These are phyloP conservation scores for Eleusine coracana DNA, from an alignment of 176 grass and related monocot species.

Conservation along the genomic window DNA sequence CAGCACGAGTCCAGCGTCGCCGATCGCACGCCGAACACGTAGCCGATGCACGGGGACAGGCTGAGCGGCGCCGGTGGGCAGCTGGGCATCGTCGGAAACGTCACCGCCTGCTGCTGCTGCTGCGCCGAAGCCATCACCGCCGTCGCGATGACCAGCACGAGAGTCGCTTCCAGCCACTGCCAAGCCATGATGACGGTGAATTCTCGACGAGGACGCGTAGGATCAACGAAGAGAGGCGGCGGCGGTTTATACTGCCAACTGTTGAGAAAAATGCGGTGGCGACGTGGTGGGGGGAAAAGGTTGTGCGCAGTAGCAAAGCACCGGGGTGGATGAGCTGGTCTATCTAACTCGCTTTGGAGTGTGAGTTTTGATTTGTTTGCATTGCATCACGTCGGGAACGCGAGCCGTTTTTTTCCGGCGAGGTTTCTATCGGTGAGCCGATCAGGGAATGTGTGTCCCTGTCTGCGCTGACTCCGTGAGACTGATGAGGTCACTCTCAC, in stretches of 20 bases:
- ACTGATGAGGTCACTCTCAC: background rate
- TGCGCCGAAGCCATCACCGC: conserved; percentile 36
- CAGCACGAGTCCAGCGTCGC: conserved; percentile 66
- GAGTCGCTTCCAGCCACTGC: background rate
- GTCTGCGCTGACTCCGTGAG: background rate
- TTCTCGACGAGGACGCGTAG: background rate
- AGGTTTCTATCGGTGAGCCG: conserved; percentile 37
- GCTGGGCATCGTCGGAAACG: conserved; percentile 33
- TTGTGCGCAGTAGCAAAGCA: background rate
- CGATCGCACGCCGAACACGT: conserved; percentile 55
- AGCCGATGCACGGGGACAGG: conserved; percentile 78
- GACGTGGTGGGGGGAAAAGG: background rate
- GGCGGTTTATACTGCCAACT: conserved; percentile 39
- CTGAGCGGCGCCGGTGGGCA: conserved; percentile 52
- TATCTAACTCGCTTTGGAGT: conserved; percentile 33
- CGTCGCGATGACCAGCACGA: conserved; percentile 15
- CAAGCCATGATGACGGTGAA: conserved; percentile 38
- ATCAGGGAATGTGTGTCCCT: conserved; percentile 23
- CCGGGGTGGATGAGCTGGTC: conserved; percentile 48
- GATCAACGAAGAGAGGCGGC: background rate
- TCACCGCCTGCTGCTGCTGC: conserved; percentile 32
- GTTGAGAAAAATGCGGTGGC: conserved; percentile 32
- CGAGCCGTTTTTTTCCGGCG: background rate
- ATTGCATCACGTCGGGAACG: background rate
- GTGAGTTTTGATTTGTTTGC: background rate